Percentiles rank a stretch among this genome's conserved stretches.
phyloP scores from a whole-genome alignment of 2,329 filamentous ascomycete species.

The Neonectria faginata region DNA sequence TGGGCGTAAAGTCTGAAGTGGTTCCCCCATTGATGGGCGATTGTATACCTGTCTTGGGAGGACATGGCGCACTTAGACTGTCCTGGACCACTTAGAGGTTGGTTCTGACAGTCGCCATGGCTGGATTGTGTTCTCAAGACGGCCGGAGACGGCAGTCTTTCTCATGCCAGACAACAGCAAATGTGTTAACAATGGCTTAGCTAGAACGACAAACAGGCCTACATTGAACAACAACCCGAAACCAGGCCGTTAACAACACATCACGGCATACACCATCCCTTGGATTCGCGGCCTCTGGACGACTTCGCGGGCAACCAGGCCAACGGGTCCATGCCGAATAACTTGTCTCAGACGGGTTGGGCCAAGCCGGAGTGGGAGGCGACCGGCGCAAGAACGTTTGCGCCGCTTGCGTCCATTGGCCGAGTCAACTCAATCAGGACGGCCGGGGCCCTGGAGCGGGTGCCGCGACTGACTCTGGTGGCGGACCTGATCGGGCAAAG shows the following conservation, averaged over 20 bases:
- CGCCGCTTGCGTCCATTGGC: slow-evolving; percentile 16
- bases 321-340: slow-evolving; percentile 4
- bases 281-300: not conserved
- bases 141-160: slow-evolving; percentile 18
- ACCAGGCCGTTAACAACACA: not conserved
- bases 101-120: slow-evolving; percentile 22
- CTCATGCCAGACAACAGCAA: not conserved
- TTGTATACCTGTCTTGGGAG: slow-evolving; percentile 12
- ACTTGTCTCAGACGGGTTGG: slow-evolving; percentile 12
- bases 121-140: slow-evolving; percentile 24
- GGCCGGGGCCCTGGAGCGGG: not conserved
- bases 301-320: not conserved
- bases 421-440: slow-evolving; percentile 20
- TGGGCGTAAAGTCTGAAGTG: slow-evolving; percentile 32
- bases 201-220: slow-evolving; percentile 16
- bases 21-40: slow-evolving; percentile 17
- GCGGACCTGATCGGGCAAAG: slow-evolving; percentile 14
- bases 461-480: not conserved
- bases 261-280: not conserved
- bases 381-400: slow-evolving; percentile 15
- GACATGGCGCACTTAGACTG: slow-evolving; percentile 25
- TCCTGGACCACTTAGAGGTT: slow-evolving; percentile 27
- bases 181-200: slow-evolving; percentile 23
- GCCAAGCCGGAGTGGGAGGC: slow-evolving; percentile 17
- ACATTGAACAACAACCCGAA: slow-evolving; percentile 19